Evolutionary conservation across 805 yeast genomes (phyloP).

Genomic region (Saccharomycopsis sp.): DNA sequence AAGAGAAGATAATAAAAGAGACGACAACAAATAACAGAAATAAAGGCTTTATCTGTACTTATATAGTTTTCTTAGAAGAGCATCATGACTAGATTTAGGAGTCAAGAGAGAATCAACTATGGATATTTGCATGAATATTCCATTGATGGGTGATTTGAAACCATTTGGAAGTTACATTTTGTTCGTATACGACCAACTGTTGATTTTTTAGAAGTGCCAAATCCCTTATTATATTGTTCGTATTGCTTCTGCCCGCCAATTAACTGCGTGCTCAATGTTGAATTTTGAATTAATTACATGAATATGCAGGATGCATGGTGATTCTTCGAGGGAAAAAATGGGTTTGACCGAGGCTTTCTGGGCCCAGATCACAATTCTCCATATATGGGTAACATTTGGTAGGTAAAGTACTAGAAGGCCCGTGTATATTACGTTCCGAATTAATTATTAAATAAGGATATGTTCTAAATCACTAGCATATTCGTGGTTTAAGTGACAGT

Average conservation of each 20-base stretch:
- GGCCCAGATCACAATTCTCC: background rate
- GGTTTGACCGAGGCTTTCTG: background rate
- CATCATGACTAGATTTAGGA: background rate
- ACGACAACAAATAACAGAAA: background rate
- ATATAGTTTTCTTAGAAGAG: no score
- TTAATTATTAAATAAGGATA: no score
- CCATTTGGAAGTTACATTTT: no score
- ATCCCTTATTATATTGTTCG: background rate
- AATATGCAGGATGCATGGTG: background rate
- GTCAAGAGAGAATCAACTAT: no score
- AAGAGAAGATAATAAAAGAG: background rate
- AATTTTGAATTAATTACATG: background rate
- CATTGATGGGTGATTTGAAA: no score
- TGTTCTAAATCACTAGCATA: no score
- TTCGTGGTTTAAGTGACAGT: no score
- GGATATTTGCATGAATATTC: no score
- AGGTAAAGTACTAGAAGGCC: no score
- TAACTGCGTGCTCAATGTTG: background rate
- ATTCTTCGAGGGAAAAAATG: background rate
- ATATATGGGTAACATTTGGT: background rate
- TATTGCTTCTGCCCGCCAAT: no score
- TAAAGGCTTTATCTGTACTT: background rate
- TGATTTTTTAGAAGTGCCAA: background rate
- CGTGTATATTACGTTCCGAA: no score
- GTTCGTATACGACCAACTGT: background rate